A percentile compares a stretch with the other conserved stretches of the same genome.
These are phyloP conservation scores for Alternaria infectoria DNA, from an alignment of 2,329 filamentous ascomycete species.

Conservation along the genomic window DNA sequence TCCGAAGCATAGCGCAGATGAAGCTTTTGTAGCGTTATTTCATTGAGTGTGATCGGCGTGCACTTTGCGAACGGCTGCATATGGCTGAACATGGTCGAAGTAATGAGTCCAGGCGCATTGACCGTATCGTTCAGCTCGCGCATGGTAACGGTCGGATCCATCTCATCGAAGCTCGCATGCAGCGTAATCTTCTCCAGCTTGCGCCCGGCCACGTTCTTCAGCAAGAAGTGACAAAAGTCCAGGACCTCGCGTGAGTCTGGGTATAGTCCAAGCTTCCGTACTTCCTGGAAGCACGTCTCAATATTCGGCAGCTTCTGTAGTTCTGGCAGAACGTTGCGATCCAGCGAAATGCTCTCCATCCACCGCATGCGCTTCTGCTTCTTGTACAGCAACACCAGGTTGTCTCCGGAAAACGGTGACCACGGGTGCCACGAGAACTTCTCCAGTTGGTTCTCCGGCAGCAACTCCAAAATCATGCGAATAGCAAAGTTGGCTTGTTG, in stretches of 20 bases:
- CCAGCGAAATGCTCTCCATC: conserved; percentile 56
- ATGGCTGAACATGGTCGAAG: conserved; percentile 54
- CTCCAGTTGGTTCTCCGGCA: conserved; percentile 57
- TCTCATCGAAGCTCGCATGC: conserved; percentile 55
- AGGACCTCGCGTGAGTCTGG: conserved; percentile 55
- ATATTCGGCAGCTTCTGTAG: conserved; percentile 52
- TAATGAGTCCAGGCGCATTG: conserved; percentile 55
- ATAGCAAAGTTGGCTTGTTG: conserved; percentile 56
- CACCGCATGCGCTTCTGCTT: conserved; percentile 58
- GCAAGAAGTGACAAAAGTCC: conserved; percentile 51
- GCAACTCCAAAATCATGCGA: conserved; percentile 56
- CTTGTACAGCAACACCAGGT: conserved; percentile 55
- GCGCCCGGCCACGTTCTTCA: conserved; percentile 48
- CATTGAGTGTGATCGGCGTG: conserved; percentile 52
- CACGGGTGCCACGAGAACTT: conserved; percentile 60
- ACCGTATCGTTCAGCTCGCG: conserved; percentile 57
- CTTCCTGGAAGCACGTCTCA: conserved; percentile 50
- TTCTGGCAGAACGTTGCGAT: conserved; percentile 50
- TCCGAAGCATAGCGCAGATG: conserved; percentile 56
- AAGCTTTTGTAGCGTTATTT: conserved; percentile 54
- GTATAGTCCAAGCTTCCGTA: conserved; percentile 55
- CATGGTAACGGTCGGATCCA: conserved; percentile 38
- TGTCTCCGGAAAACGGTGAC: conserved; percentile 56
- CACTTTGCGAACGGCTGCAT: conserved; percentile 56
- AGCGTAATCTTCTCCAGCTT: conserved; percentile 55